Evolutionary conservation across 352 stramenopile genomes (phyloP), one percentile per base, ranked within the genome.

Genomic region (Phytophthora litchii): DNA sequence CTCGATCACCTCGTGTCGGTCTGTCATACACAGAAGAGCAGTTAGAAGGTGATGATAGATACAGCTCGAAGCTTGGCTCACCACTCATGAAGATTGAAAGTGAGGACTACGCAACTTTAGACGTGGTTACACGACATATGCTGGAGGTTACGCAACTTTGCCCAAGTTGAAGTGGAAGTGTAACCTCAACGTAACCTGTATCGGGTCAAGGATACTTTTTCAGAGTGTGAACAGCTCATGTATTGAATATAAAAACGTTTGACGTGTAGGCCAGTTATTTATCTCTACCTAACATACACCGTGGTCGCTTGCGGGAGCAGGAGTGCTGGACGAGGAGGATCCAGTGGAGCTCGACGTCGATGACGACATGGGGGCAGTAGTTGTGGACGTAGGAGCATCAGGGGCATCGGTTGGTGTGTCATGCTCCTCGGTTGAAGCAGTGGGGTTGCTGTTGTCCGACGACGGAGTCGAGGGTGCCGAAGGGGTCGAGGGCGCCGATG

Each of bases 1-100:
- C 43, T 66, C 59, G 36, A 73, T 73, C 37, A 70, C 64, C 31
- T 73, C 60, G 36, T 67, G 48, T n/a, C 12, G 34, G 37, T 34
- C 64, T 70, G 54, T 1, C 23, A 44, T 20, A 31, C 16, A 42
- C 14, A 61, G 6, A 46, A 48, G 32, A 31, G 29, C 23, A 17
- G 38, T 59, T 53, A 64, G 34, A 36, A 9, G 19, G 6, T 11
- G 16, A 5, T 14, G 14, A 13, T n/a, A 42, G 44, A 53, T 32
- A 9, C 7, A 16, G 19, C 3, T 34, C 13, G 19, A 4, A 38
- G 57, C 57, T 54, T 61, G 23, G 23, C 23, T 27, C 23, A 48
- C 51, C 59, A 29, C 50, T 61, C 51, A 69, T 69, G 32, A 46
- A 51, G 31, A 45, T 60, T 51, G 35, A 45, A 45, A 14, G 7